Conservation (phyloP, 225 moss, liverwort and hornwort species). For the Neckera pumila region DNA sequence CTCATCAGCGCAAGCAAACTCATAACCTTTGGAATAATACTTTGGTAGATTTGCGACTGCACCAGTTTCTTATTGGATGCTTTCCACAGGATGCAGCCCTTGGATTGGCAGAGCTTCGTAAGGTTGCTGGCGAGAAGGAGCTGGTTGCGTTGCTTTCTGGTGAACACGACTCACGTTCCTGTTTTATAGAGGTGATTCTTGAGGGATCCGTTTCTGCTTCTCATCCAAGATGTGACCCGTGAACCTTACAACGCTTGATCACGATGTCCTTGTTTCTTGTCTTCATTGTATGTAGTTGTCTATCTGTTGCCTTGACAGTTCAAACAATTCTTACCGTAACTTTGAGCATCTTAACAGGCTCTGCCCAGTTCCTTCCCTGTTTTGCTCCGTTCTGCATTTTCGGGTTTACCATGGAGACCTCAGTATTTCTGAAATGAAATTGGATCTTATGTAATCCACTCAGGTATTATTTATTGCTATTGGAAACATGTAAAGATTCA, state of each 20-base stretch:
- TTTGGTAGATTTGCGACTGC: neutral
- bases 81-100: conserved; percentile 55
- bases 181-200: conserved; percentile 72
- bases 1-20: neutral
- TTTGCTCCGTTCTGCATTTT: neutral
- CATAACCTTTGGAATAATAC: neutral
- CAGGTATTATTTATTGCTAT: neutral
- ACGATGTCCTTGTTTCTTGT: neutral
- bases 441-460: neutral
- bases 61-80: neutral
- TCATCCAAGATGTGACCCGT: neutral
- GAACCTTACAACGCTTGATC: neutral
- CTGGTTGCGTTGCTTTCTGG: conserved; percentile 76
- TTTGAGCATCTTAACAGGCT: neutral
- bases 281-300: neutral
- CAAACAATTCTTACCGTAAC: neutral
- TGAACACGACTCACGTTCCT: conserved; percentile 71
- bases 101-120: conserved; percentile 62
- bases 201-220: neutral
- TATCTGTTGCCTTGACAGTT: neutral
- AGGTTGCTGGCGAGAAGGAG: conserved; percentile 69
- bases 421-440: neutral
- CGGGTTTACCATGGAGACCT: neutral
- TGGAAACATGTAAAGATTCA: neutral
- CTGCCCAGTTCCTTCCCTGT: neutral